Conservation (phyloP, 257 asterid species). For the Marsdenia floribunda region DNA sequence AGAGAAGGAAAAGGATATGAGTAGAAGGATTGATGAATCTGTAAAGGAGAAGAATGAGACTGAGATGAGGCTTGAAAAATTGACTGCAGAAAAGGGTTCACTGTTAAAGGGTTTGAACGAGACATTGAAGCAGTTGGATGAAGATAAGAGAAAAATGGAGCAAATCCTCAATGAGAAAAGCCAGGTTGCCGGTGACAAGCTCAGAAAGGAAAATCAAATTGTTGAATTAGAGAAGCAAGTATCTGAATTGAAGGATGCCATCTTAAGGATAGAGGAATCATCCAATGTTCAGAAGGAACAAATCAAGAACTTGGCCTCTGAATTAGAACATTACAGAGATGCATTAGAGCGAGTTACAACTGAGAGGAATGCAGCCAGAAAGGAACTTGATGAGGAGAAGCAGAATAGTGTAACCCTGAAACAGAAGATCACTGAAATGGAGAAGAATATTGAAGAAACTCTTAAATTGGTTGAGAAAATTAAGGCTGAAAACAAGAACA, state of each 20-base stretch:
- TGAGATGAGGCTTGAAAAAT: conserved; percentile 32
- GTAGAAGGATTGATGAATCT: conserved; percentile 35
- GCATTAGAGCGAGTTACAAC: conserved; percentile 30
- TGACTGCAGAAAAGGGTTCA: conserved; percentile 40
- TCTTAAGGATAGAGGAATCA: conserved; percentile 33
- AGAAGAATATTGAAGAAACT: conserved; percentile 32
- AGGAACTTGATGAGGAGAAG: conserved; percentile 37
- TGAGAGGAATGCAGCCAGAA: conserved; percentile 38
- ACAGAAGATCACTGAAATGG: conserved; percentile 37
- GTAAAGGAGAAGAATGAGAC: conserved; percentile 35
- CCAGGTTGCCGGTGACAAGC: conserved; percentile 36
- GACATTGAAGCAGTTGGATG: conserved; percentile 31
- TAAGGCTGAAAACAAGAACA: conserved; percentile 35
- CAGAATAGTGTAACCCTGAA: conserved; percentile 30
- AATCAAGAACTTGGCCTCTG: conserved; percentile 38
- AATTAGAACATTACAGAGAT: conserved; percentile 28
- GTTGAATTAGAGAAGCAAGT: conserved; percentile 37
- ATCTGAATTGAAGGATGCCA: conserved; percentile 27
- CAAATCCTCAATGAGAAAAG: conserved; percentile 38
- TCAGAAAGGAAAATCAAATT: conserved; percentile 32
- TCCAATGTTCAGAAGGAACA: conserved; percentile 27
- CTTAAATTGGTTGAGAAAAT: conserved; percentile 21
- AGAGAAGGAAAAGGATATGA: conserved; percentile 52
- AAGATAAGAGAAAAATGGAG: conserved; percentile 26
- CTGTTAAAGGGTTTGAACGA: conserved; percentile 40